Evolutionary conservation across 768 basidiomycete species (phyloP).

Genomic region (Multifurca ochricompacta): DNA sequence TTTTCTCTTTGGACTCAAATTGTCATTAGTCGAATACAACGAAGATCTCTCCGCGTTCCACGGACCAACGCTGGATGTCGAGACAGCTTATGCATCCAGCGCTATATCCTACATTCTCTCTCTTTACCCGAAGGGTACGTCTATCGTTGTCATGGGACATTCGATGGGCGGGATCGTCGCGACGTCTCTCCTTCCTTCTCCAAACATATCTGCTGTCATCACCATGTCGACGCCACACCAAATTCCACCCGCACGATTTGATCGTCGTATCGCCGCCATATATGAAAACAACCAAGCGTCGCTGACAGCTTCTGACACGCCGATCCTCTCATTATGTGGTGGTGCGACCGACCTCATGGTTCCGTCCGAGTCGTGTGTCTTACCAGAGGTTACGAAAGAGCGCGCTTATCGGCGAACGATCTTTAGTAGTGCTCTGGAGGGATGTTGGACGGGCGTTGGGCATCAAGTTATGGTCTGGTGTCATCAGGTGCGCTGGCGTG

Average conservation of each 20-base stretch:
- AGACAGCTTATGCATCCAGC: slow-evolving; percentile 64
- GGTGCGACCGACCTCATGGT: slow-evolving; percentile 90
- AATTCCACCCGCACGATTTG: slow-evolving; percentile 83
- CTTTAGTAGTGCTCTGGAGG: slow-evolving; percentile 82
- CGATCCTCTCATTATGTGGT: slow-evolving; percentile 81
- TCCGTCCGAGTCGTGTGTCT: slow-evolving; percentile 78
- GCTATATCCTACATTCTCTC: slow-evolving; percentile 76
- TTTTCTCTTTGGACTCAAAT: not conserved
- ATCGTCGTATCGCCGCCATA: slow-evolving; percentile 67
- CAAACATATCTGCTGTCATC: slow-evolving; percentile 65
- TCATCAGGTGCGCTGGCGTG: slow-evolving; percentile 87
- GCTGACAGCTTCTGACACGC: slow-evolving; percentile 43
- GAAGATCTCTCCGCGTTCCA: slow-evolving; percentile 97
- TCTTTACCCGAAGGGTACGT: slow-evolving; percentile 54
- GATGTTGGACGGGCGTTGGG: slow-evolving; percentile 92
- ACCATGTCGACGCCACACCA: slow-evolving; percentile 96
- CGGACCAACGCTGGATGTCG: slow-evolving; percentile 76
- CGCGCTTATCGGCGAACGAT: slow-evolving; percentile 48
- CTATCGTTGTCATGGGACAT: slow-evolving; percentile 79
- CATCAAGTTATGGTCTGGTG: slow-evolving; percentile 99
- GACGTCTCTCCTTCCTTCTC: slow-evolving; percentile 62
- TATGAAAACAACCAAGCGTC: slow-evolving; percentile 42
- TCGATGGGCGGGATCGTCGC: slow-evolving; percentile 98
- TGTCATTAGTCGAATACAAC: slow-evolving; percentile 79
- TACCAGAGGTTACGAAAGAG: slow-evolving; percentile 31